Evolutionary conservation across 164 flowering plant genomes (phyloP).

Genomic region (grape (Vitis vinifera)): ASM3070453v1 NC_081822.1:449001-449500

Average conservation of each 20-base stretch:
- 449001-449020: no score
- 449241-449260: no score
- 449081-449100: no score
- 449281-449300: background rate
- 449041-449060: no score
- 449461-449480: conserved; percentile 90
- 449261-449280: no score
- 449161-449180: no score
- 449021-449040: no score
- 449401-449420: conserved; percentile 8
- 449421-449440: conserved; percentile 19
- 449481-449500: conserved; percentile 97
- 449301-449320: conserved; percentile 26
- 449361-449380: background rate
- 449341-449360: background rate
- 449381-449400: background rate
- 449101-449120: no score
- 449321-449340: background rate
- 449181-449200: background rate
- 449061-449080: no score
- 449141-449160: no score
- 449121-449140: no score
- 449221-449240: no score
- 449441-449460: conserved; percentile 60
- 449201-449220: background rate